Evolutionary conservation across 139 green algal genomes (phyloP), one percentile per base, ranked within the genome.

Genomic region (Picochlorum sp.): DNA sequence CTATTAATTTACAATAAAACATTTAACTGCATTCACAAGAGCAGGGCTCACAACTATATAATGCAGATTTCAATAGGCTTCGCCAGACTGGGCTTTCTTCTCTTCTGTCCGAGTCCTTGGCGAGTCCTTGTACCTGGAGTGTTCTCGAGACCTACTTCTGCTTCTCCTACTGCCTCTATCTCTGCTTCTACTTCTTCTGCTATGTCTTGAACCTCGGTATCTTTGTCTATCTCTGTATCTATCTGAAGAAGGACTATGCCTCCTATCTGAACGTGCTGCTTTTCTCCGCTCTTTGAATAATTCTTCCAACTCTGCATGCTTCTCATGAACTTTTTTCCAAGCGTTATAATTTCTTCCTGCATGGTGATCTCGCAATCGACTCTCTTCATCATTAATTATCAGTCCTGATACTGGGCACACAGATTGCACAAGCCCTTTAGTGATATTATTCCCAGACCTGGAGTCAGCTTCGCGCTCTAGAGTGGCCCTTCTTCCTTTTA

Each of bases 301-400:
- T 10, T 45, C 33, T 43, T 30, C 20, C 5, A 59, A 24, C 52
- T 30, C 24, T n/a, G 33, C 52, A 59, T 59, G 52, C 20, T 30
- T 59, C 0, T 74, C 67, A 33, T 65, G 59, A 33, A 74, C 45
- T 55, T 69, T 74, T 32, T 65, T 69, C 59, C 67, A 74, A 10
- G 66, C 55, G 33, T 73, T 73, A 49, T 76, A 81, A 57, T 81
- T 81, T 12, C 65, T 52, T 3, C 73, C 73, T 8, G 33, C 31
- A 35, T 76, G 69, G 55, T 81, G 73, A 56, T 81, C 73, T 22
- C 75, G 37, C 26, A 81, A 25, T 20, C 73, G 58, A 10, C 31
- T 65, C 59, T 81, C 73, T 20, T 81, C 73, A 39, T 68, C 51
- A 45, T 81, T 81, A 40, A 81, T 66, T 59, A 81, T 81, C 9